Evolutionary conservation across 2,329 filamentous ascomycete genomes (phyloP).

Genomic region (Ceratocystiopsis sp.): DNA sequence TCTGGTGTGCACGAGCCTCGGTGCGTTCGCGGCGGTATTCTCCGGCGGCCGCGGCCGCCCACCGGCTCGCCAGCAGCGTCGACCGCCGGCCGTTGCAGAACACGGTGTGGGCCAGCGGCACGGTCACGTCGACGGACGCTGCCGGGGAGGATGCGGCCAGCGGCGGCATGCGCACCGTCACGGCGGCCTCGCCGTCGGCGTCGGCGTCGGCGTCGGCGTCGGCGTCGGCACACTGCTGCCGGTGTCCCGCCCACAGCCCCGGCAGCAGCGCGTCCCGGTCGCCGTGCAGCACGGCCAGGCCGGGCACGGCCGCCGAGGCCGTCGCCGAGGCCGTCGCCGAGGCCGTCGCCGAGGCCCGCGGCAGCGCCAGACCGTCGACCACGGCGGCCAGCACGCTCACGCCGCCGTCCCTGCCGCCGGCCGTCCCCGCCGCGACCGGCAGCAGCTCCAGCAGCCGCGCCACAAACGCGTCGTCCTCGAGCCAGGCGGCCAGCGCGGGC

Average conservation of each 20-base stretch:
- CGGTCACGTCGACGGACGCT: slow-evolving; percentile 21
- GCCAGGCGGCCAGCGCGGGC: slow-evolving; percentile 27
- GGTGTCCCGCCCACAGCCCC: slow-evolving; percentile 28
- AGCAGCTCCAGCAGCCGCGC: slow-evolving; percentile 15
- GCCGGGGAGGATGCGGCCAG: slow-evolving; percentile 14
- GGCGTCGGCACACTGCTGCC: too few relatives aligned
- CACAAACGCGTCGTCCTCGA: slow-evolving; percentile 26
- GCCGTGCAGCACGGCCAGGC: slow-evolving; percentile 36
- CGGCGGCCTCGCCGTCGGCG: slow-evolving; percentile 22
- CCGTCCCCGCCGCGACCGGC: neutral
- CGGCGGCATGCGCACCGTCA: slow-evolving; percentile 24
- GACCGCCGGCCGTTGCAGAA: slow-evolving; percentile 53
- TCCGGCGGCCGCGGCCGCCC: slow-evolving; percentile 12
- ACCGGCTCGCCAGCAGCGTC: slow-evolving; percentile 33
- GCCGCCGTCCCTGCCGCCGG: too few relatives aligned
- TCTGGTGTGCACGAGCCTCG: slow-evolving; percentile 15
- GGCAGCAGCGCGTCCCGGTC: slow-evolving; percentile 24
- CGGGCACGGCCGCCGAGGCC: slow-evolving; percentile 16
- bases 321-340: neutral
- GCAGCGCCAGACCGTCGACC: slow-evolving; percentile 34
- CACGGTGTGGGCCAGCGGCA: slow-evolving; percentile 62
- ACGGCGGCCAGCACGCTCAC: slow-evolving; percentile 36
- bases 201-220: slow-evolving; percentile 6
- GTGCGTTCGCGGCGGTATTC: slow-evolving; percentile 5
- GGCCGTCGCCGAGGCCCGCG: slow-evolving; percentile 6